Conservation (phyloP, 805 yeast species). For the Blastobotrys terrestris region DNA sequence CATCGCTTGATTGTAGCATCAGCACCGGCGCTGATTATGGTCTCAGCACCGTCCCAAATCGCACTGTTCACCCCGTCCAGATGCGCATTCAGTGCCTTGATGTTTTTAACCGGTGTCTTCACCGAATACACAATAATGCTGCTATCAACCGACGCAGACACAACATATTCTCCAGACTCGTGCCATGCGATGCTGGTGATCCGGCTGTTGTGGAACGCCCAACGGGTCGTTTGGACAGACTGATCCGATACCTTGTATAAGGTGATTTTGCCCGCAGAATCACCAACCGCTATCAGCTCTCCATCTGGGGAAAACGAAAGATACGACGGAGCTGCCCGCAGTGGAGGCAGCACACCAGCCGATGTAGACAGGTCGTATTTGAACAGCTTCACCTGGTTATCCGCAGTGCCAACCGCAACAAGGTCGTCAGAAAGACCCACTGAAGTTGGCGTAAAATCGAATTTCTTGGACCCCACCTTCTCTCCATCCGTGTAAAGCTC, state of each 20-base stretch:
- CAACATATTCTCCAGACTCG: slow-evolving; percentile 61
- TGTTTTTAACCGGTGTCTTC: slow-evolving; percentile 65
- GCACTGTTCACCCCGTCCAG: slow-evolving; percentile 79
- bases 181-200: slow-evolving; percentile 79
- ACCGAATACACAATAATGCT: slow-evolving; percentile 76
- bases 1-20: slow-evolving; percentile 80
- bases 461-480: slow-evolving; percentile 24
- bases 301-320: slow-evolving; percentile 68
- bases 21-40: slow-evolving; percentile 64
- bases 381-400: slow-evolving; percentile 38
- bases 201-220: slow-evolving; percentile 92
- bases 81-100: slow-evolving; percentile 74
- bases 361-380: slow-evolving; percentile 20
- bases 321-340: slow-evolving; percentile 57
- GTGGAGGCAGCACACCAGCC: slow-evolving; percentile 34
- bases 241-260: slow-evolving; percentile 53
- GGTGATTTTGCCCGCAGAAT: slow-evolving; percentile 77
- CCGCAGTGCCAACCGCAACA: slow-evolving; percentile 47
- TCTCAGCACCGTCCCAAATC: slow-evolving; percentile 50
- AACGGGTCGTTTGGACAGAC: slow-evolving; percentile 64
- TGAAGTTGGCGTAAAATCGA: slow-evolving; percentile 41
- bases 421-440: slow-evolving; percentile 39
- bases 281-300: slow-evolving; percentile 73
- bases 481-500: slow-evolving; percentile 32
- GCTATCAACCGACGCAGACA: slow-evolving; percentile 80